Conservation (phyloP, 371 early-diverging fungal species). For the Mortierella sp. region DNA sequence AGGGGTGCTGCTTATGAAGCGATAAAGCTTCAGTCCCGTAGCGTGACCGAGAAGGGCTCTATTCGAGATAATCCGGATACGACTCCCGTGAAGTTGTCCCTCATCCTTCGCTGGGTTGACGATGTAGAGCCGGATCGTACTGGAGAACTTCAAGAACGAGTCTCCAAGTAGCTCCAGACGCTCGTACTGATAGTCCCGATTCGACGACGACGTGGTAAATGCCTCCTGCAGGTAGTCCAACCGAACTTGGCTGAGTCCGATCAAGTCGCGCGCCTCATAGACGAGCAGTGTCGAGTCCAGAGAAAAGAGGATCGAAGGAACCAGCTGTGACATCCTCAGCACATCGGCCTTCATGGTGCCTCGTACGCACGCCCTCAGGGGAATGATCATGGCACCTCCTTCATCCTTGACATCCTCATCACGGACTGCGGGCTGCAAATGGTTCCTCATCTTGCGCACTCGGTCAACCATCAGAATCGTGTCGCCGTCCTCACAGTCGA, state of each 20-base stretch:
- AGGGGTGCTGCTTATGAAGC: conserved; percentile 70
- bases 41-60: conserved; percentile 74
- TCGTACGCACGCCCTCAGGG: conserved; percentile 33
- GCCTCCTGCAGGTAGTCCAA: conserved; percentile 76
- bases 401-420: conserved; percentile 28
- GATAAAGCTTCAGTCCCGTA: conserved; percentile 67
- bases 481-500: conserved; percentile 14
- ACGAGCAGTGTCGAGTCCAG: conserved; percentile 74
- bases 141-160: conserved; percentile 90
- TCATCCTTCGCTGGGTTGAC: conserved; percentile 85
- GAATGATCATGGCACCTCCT: conserved; percentile 60
- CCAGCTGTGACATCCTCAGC: conserved; percentile 64
- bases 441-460: conserved; percentile 61
- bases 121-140: conserved; percentile 84
- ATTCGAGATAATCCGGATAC: conserved; percentile 86
- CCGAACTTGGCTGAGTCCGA: conserved; percentile 61
- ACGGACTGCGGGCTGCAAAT: conserved; percentile 60
- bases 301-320: conserved; percentile 79
- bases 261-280: conserved; percentile 63
- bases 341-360: conserved; percentile 68
- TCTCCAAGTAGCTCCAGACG: conserved; percentile 97
- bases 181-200: conserved; percentile 87
- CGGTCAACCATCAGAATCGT: conserved; percentile 26
- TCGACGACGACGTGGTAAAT: conserved; percentile 80
- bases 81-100: conserved; percentile 79